Evolutionary conservation across 495 filamentous ascomycete genomes (phyloP), one percentile per base, ranked within the genome.

Genomic region (Delitschia confertaspora): DNA sequence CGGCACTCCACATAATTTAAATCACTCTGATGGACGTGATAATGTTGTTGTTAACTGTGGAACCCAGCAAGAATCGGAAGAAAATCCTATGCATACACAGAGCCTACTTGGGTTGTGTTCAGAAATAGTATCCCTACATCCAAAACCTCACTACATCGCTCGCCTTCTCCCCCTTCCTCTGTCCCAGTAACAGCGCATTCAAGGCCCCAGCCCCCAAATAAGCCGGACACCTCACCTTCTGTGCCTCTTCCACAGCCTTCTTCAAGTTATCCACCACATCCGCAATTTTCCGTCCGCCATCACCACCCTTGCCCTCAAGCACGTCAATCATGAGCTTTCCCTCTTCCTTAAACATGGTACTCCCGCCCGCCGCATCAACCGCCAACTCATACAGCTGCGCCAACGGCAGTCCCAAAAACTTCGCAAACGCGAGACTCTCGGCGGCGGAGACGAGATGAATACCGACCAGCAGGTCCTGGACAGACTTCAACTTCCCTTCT

Each of bases 281-380:
- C 13, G n/a, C 31, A 16, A 55, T 17, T 4, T 9, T 6, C n/a
- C n/a, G n/a, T 26, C 33, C 30, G 11, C 34, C 37, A 8, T 33
- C 43, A 3, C 36, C 45, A 36, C 33, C 24, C 27, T 44, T 30
- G 6, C 51, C 51, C 17, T 41, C 43, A 14, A 58, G 29, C n/a
- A 42, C 30, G 20, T 35, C n/a, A 14, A 66, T 60, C 56, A 85
- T 78, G 21, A 71, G 70, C 7, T 72, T 59, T 0, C 75, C 79
- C 38, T 68, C 59, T n/a, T 65, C 66, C 53, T 70, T 63, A 45
- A 85, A 75, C 49, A 80, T 68, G 13, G 60, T 67, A 56, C 79
- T 84, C 1, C 72, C 69, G 1, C 83, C 83, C 0, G 83, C 83
- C 4, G 83, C 83, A 42, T 83, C 79, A 32, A 69, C 64, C 40